Evolutionary conservation across 2,329 filamentous ascomycete species (phyloP).

Genomic region (Claviceps sorghi): DNA sequence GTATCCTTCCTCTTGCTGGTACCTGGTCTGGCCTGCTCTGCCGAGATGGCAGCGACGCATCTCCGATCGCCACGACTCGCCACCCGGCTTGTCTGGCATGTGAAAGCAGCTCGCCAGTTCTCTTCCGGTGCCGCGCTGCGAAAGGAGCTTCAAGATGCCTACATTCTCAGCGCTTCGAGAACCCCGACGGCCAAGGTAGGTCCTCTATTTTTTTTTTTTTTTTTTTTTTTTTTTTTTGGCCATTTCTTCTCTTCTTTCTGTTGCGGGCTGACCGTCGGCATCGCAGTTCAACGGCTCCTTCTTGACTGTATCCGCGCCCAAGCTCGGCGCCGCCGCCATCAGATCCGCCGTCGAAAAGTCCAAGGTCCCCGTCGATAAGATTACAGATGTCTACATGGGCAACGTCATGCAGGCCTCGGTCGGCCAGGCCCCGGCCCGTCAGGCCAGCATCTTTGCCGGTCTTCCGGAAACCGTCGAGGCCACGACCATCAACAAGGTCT

Average conservation of each 20-base stretch:
- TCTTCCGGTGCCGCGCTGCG: slow-evolving; percentile 28
- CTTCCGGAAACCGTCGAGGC: slow-evolving; percentile 71
- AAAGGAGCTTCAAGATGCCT: slow-evolving; percentile 73
- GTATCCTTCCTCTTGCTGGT: neutral
- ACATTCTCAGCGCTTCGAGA: slow-evolving; percentile 79
- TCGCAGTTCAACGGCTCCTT: slow-evolving; percentile 85
- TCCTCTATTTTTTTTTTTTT: neutral
- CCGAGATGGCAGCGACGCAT: slow-evolving; percentile 18
- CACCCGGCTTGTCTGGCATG: slow-evolving; percentile 24
- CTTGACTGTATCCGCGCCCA: slow-evolving; percentile 66
- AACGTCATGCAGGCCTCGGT: slow-evolving; percentile 76
- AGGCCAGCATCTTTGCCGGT: slow-evolving; percentile 79
- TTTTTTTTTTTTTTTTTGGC: neutral
- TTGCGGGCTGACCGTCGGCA: neutral
- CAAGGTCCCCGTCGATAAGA: slow-evolving; percentile 61
- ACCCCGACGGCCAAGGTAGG: slow-evolving; percentile 78
- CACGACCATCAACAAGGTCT: slow-evolving; percentile 95
- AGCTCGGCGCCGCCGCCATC: slow-evolving; percentile 81
- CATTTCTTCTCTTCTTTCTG: neutral
- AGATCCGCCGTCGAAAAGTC: slow-evolving; percentile 82
- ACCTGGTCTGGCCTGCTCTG: neutral
- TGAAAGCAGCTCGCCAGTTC: slow-evolving; percentile 30
- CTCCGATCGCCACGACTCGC: slow-evolving; percentile 20
- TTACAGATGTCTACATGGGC: slow-evolving; percentile 94
- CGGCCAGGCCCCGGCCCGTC: slow-evolving; percentile 82